Base-by-base conservation (phyloP, 345 rosid species). In the Dovyalis caffra region DNA sequence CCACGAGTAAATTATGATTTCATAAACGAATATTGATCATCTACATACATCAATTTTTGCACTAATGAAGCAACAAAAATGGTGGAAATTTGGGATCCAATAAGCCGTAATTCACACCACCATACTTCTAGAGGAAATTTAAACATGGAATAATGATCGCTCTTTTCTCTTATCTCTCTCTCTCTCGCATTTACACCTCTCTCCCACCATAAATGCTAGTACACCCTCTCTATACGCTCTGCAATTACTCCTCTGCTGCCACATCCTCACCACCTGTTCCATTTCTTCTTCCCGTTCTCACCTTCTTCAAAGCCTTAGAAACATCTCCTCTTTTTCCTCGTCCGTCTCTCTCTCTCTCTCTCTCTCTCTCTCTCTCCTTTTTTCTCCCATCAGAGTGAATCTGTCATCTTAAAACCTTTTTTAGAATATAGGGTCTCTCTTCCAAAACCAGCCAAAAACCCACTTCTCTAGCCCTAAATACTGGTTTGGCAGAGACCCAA, bases 181-280 rank as follows among this genome's bases (percentile, higher is more conserved):
- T 49, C 53, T 16, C 20, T 47, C 47, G 84, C 87, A 87, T 81
- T 86, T 67, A 83, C 74, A 71, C 71, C 72, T 78, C 83, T 75
- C 79, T 58, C 82, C 77, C 72, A 43, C 85, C 91, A 92, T 92
- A 85, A 94, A 92, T 94, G 91, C 90, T 31, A 60, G 83, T 72
- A 80, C 92, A 90, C 85, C 92, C 81, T 80, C 92, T 92, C 92
- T 60, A 82, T 76, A 79, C 83, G 78, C 89, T 85, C 85, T 67
- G 91, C 92, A 91, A 83, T 91, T 83, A 92, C 92, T 92, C 87
- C 86, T 79, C 79, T 67, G 71, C 84, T 80, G 79, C 83, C 85
- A 79, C 83, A 79, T 72, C 87, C 64, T 82, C 79, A 76, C 75
- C 81, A 80, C 74, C 77, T 67, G 57, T 69, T 77, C 64, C 76